Percentiles rank a stretch among this genome's conserved stretches.
Evolutionary conservation across 2,329 filamentous ascomycete species (phyloP).

Genomic region (Fusarium sp.): DNA sequence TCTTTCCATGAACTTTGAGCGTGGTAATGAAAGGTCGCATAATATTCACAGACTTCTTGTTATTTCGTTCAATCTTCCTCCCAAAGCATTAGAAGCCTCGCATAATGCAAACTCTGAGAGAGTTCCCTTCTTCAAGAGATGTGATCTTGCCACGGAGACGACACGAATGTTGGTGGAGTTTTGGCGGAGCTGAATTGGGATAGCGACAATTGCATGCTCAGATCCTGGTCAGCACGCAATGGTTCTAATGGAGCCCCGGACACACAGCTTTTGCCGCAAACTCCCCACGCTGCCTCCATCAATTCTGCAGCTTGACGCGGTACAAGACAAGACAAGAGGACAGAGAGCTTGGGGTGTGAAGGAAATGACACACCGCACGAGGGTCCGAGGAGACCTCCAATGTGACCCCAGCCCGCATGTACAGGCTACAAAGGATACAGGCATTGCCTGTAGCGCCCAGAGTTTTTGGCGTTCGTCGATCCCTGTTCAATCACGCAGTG

Average conservation of each 20-base stretch:
- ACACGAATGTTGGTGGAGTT: conserved; percentile 30
- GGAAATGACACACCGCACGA: conserved; percentile 3
- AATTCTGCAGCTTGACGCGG: conserved; percentile 17
- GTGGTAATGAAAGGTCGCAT: not conserved
- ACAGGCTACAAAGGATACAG: not conserved
- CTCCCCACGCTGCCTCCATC: conserved; percentile 28
- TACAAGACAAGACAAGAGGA: not conserved
- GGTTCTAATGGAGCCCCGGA: conserved; percentile 11
- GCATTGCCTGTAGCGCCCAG: not conserved
- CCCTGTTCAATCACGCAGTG: conserved; percentile 9
- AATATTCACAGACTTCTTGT: not conserved
- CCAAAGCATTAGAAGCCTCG: accelerated
- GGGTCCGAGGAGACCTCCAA: conserved; percentile 13
- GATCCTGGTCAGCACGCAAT: conserved; percentile 45
- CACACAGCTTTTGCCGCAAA: conserved; percentile 13
- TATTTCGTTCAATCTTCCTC: not conserved
- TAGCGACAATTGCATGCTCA: conserved; percentile 41
- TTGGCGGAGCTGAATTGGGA: conserved; percentile 23
- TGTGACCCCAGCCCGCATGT: not conserved
- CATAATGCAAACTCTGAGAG: not conserved
- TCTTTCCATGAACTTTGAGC: not conserved
- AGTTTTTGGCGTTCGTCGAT: conserved; percentile 31
- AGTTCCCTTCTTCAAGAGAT: not conserved
- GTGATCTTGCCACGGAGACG: conserved; percentile 4
- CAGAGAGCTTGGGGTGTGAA: conserved; percentile 16